Evolutionary conservation across 2,329 filamentous ascomycete species (phyloP), one percentile per base, ranked within the genome.

Genomic region (Penicillium italicum): DNA sequence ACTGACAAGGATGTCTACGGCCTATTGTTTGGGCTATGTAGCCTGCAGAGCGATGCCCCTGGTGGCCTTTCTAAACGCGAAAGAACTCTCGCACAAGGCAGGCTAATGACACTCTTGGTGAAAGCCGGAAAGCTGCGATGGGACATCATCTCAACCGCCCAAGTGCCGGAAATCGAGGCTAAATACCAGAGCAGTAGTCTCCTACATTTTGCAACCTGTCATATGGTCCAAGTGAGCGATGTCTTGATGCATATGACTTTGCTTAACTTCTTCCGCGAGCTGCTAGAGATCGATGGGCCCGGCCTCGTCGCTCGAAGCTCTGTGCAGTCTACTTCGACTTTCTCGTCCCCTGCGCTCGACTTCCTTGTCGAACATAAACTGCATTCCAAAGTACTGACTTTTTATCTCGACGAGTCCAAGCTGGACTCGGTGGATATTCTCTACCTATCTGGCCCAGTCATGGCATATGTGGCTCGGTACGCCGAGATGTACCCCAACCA

Each of bases 201-300:
- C 9, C 72, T 86, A 3, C 78, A 84, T 33, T 86, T 84, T 55
- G 80, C 79, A 6, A 72, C 80, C 4, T 69, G 75, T 46, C 74
- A 77, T 40, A 85, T 85, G 82, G 78, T 85, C 3, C 79, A 86
- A 57, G 75, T 71, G 43, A 77, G 78, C 31, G 83, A 86, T 64
- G 76, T 85, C 4, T 71, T 86, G 45, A 82, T 85, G 80, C 79
- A 85, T 59, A 80, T 83, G 72, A 82, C 79, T 5, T 70, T 85
- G 40, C 73, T 86, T 56, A 78, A 82, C 58, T 85, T 85, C 67
- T 83, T 78, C 64, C 75, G 77, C 20, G 77, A 80, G n/a, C 69
- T 85, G 3, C 72, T 86, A 30, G 72, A 73, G 31, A 75, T 77
- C 2, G 72, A 70, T 49, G 69, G 71, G 9, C 73, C 73, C 2